phyloP scores from a whole-genome alignment of 208 protist species.

The Leishmania braziliensis region DNA sequence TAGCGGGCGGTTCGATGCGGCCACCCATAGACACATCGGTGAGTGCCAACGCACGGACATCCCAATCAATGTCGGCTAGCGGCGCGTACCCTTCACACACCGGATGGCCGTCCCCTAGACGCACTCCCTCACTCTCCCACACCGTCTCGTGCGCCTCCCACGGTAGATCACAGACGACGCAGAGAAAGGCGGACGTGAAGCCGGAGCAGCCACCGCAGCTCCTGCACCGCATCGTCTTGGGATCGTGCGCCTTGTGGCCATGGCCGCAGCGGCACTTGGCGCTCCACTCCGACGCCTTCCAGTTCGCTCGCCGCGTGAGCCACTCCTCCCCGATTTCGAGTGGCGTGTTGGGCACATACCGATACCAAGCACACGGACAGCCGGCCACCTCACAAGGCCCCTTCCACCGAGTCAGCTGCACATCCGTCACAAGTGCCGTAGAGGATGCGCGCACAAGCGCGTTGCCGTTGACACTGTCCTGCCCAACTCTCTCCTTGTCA shows the following conservation, averaged over 20 bases:
- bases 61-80: constrained; percentile 64
- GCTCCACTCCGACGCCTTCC: constrained; percentile 62
- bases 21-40: constrained; percentile 59
- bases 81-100: constrained; percentile 77
- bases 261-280: constrained; percentile 88
- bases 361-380: constrained; percentile 66
- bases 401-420: constrained; percentile 22
- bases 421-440: constrained; percentile 13
- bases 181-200: constrained; percentile 72
- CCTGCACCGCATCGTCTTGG: constrained; percentile 36
- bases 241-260: constrained; percentile 56
- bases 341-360: constrained; percentile 84
- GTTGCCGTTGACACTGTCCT: not conserved
- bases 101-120: constrained; percentile 37
- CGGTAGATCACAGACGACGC: constrained; percentile 82
- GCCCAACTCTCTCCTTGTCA: not conserved
- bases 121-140: constrained; percentile 72
- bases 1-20: constrained; percentile 32
- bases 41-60: constrained; percentile 67
- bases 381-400: constrained; percentile 41
- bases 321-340: constrained; percentile 89
- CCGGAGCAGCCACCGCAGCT: constrained; percentile 51
- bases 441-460: not conserved
- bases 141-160: constrained; percentile 86
- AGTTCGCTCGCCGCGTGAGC: constrained; percentile 71